Base-by-base conservation (phyloP, 2,329 filamentous ascomycete genomes). In the Aspergillus sp. region DNA sequence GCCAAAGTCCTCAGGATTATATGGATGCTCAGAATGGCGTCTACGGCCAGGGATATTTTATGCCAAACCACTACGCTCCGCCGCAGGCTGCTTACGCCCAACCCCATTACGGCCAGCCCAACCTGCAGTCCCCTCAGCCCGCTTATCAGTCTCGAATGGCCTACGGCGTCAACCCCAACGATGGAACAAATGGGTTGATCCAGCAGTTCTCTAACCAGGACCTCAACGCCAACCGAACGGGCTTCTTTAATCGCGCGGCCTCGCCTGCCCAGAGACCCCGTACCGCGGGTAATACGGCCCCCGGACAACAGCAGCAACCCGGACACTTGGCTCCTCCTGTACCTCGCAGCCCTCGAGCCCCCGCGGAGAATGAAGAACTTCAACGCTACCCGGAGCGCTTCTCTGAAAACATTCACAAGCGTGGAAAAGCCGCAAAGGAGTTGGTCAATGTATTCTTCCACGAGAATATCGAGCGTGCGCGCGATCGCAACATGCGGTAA, bases 171-270 rank as follows among this genome's bases (percentile, higher is more conserved):
- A 91, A 74, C 79, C 84, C 80, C 72, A 92, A 90, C 69, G 92
- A 97, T 71, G 89, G 89, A 66, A 96, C 93, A 67, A 95, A 91
- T 68, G 93, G 92, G 30, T 84, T 98, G 46, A 92, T 93, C 60
- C 91, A 97, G 73, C 95, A 99, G 75, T 96, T 98, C 76, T 96
- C 93, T 58, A 92, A 97, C 76, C 93, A 98, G 80, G 96, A 97
- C 75, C 83, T 98, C 41, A 89, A 90, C 45, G 86, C 85, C 44
- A 86, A 87, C 59, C 85, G 91, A 64, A 83, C 83, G 30, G 86
- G 86, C 59, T 86, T 87, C 49, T 93, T 92, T 71, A 85, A 82
- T 63, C 82, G 85, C 59, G 85, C 91, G 37, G 82, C 84, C 33
- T 88, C 90, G 33, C 86, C 91, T 20, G 83, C 82, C 52, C 88